A percentile compares a stretch with the other conserved stretches of the same genome.
Conservation (phyloP, 148 eudicot genomes). For the Cornus kousa region DNA sequence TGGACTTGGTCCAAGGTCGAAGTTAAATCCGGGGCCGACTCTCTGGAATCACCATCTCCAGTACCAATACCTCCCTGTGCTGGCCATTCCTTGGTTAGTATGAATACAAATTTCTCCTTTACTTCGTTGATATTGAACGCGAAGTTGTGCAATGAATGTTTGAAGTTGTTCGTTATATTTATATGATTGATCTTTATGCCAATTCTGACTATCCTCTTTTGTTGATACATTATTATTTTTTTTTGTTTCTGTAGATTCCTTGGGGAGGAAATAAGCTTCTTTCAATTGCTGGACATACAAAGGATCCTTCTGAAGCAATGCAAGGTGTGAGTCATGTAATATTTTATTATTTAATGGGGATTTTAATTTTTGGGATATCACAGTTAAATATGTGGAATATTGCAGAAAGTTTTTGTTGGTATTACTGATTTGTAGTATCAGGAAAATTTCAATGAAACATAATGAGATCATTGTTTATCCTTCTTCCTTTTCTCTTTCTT, state of each 20-base stretch:
- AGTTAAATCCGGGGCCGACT: conserved; percentile 50
- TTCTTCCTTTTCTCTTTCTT: neutral
- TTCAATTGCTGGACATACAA: conserved; percentile 88
- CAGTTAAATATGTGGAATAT: neutral
- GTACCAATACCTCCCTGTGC: conserved; percentile 66
- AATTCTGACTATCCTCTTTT: neutral
- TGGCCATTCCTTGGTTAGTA: conserved; percentile 91
- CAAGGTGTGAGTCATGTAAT: conserved; percentile 50
- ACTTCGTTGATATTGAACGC: conserved; percentile 4
- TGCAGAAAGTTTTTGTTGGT: neutral
- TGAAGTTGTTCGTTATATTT: neutral
- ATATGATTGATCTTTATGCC: neutral
- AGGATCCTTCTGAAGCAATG: conserved; percentile 77
- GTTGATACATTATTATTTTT: neutral
- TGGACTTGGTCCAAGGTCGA: conserved; percentile 96
- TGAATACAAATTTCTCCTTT: conserved; percentile 12
- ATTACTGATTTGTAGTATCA: too few relatives aligned
- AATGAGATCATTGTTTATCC: neutral
- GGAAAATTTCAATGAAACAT: neutral
- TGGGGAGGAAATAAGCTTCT: conserved; percentile 89
- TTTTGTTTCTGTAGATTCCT: conserved; percentile 56
- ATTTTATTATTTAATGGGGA: neutral
- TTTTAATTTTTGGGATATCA: neutral
- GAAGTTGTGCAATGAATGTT: neutral
- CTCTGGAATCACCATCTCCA: conserved; percentile 44